Evolutionary conservation across 2,329 filamentous ascomycete genomes (phyloP), one percentile per base, ranked within the genome.

Genomic region (Microcyclospora tardicrescens): DNA sequence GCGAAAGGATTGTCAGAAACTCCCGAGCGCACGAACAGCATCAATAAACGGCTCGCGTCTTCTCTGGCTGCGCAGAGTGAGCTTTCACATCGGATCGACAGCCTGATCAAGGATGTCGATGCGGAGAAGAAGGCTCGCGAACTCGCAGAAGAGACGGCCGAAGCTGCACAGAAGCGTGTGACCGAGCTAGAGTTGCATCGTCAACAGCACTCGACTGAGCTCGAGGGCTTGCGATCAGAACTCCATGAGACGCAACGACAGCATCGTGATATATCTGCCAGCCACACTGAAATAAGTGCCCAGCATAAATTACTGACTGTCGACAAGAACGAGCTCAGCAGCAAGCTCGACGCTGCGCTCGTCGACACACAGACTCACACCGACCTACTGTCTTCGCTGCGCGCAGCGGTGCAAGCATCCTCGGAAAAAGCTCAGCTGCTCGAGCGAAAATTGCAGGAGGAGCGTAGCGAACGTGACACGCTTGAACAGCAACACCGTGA

Each of bases 71-170:
- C 79, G 5, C 85, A 95, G 46, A 79, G 76, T 39, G 85, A 93
- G 42, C 67, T 95, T n/a, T 81, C 82, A 47, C 71, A 73, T n/a
- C 80, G 77, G 44, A 60, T 93, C 1, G 82, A 91, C 32, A 70
- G 74, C 13, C 57, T 84, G 36, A 72, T 68, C 15, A 63, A 71
- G 3, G 85, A 95, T 41, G 66, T 93, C 1, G 78, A 85, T 27
- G 77, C 84, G 0, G 93, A 98, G 62, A 84, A 72, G 55, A 80
- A 75, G 43, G 80, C 84, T 5, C 77, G 85, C 36, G 79, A 85
- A 52, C 67, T 95, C 11, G 86, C 91, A 0, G 91, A 98, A 54
- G 89, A 95, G 42, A 93, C 84, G 2, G 73, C 81, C 5, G 78
- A 79, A 49, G 83, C 84, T 16, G 81, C 87, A 2, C 81, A 94